These are phyloP conservation scores for Aspergillus aculeatus DNA, from an alignment of 2,329 filamentous ascomycete species.

Conservation along the genomic window DNA sequence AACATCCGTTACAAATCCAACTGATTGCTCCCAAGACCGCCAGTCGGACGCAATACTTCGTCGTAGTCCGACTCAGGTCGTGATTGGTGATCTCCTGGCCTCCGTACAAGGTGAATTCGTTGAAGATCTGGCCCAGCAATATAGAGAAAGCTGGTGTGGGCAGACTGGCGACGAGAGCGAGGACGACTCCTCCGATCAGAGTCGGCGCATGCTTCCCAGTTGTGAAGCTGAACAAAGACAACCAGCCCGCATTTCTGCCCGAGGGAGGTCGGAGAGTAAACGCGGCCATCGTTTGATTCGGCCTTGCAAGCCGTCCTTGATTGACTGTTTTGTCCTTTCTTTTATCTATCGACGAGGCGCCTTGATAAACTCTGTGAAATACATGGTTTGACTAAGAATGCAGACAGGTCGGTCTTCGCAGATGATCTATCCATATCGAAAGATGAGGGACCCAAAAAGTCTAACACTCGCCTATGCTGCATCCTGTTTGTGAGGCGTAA, in stretches of 20 bases:
- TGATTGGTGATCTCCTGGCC: constrained; percentile 50
- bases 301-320: not conserved
- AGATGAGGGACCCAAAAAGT: not conserved
- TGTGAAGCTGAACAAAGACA: constrained; percentile 70
- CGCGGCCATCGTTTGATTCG: not conserved
- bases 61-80: constrained; percentile 57
- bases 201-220: constrained; percentile 57
- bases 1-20: constrained; percentile 66
- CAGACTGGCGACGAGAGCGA: constrained; percentile 60
- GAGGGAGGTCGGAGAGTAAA: constrained; percentile 2
- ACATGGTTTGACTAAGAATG: not conserved
- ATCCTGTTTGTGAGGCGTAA: not conserved
- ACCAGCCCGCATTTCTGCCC: constrained; percentile 41
- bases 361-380: not conserved
- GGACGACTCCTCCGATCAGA: constrained; percentile 55
- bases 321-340: constrained; percentile 1
- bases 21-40: constrained; percentile 61
- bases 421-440: not conserved
- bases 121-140: constrained; percentile 72
- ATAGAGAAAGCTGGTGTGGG: constrained; percentile 66
- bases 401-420: not conserved
- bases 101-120: constrained; percentile 66
- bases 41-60: constrained; percentile 62
- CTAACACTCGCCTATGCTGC: not conserved
- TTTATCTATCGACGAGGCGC: constrained; percentile 19